These are phyloP conservation scores for Botryosphaeria dothidea DNA, from an alignment of 2,329 filamentous ascomycete species.

Conservation along the genomic window DNA sequence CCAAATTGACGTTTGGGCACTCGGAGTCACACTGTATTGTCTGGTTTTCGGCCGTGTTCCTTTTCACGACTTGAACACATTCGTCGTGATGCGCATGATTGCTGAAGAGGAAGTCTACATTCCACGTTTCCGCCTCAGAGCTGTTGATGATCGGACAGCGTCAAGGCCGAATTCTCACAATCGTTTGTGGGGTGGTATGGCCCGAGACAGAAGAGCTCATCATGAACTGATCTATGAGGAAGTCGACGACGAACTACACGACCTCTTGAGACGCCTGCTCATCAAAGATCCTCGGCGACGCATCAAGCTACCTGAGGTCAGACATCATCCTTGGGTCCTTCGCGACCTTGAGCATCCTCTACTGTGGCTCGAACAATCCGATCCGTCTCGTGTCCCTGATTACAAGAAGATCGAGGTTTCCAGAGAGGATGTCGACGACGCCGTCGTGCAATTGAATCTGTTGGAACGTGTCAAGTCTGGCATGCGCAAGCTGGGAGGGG, in stretches of 20 bases:
- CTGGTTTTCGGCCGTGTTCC: conserved; percentile 92
- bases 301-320: conserved; percentile 88
- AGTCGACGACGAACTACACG: conserved; percentile 75
- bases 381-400: conserved; percentile 74
- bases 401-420: conserved; percentile 91
- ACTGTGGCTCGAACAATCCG: conserved; percentile 91
- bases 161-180: conserved; percentile 49
- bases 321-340: conserved; percentile 89
- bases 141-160: conserved; percentile 55
- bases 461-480: conserved; percentile 81
- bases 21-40: conserved; percentile 94
- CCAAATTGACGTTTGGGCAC: conserved; percentile 95
- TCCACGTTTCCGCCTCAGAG: conserved; percentile 76
- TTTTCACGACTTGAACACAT: conserved; percentile 89
- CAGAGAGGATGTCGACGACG: conserved; percentile 84
- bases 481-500: conserved; percentile 61
- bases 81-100: conserved; percentile 87
- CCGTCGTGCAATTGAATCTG: conserved; percentile 86
- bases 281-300: conserved; percentile 86
- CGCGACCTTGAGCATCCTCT: conserved; percentile 70
- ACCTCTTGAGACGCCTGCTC: conserved; percentile 77
- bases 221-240: conserved; percentile 83
- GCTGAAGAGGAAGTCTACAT: conserved; percentile 92
- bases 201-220: conserved; percentile 71
- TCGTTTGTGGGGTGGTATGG: conserved; percentile 53